These are phyloP conservation scores for Lupinus albus DNA, from an alignment of 306 rosid species.

Conservation along the genomic window DNA sequence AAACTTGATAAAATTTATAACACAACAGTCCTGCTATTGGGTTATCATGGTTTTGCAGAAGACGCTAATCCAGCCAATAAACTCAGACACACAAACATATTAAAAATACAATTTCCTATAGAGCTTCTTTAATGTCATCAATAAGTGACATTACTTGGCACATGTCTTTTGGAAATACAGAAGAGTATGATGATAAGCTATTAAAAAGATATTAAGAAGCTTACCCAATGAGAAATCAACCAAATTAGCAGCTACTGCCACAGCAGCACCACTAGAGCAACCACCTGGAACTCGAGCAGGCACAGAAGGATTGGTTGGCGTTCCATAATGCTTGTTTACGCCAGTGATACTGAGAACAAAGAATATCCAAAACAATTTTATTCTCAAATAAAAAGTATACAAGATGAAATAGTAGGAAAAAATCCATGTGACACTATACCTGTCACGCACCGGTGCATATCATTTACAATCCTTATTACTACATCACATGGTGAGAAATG, in stretches of 20 bases:
- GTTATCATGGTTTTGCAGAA: not conserved
- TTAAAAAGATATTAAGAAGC: slow-evolving; percentile 36
- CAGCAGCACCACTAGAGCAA: slow-evolving; percentile 92
- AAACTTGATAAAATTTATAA: not conserved
- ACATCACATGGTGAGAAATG: not conserved
- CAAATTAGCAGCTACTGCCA: slow-evolving; percentile 86
- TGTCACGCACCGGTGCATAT: not conserved
- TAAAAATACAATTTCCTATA: not conserved
- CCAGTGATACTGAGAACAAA: slow-evolving; percentile 71
- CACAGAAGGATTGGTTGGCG: slow-evolving; percentile 81
- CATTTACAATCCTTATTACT: not conserved
- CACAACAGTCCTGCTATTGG: not conserved
- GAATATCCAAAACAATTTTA: slow-evolving; percentile 10
- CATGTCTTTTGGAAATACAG: not conserved
- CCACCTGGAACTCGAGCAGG: slow-evolving; percentile 84
- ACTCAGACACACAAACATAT: not conserved
- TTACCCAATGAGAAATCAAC: slow-evolving; percentile 88
- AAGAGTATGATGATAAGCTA: not conserved
- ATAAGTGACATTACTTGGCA: not conserved
- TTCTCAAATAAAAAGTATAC: not conserved
- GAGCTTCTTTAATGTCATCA: not conserved
- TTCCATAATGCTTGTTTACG: slow-evolving; percentile 73
- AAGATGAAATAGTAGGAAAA: not conserved
- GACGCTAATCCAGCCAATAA: not conserved
- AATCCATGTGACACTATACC: not conserved